These are phyloP conservation scores for Ceratocystis diversiconidia DNA, from an alignment of 2,329 filamentous ascomycete species.

Conservation along the genomic window DNA sequence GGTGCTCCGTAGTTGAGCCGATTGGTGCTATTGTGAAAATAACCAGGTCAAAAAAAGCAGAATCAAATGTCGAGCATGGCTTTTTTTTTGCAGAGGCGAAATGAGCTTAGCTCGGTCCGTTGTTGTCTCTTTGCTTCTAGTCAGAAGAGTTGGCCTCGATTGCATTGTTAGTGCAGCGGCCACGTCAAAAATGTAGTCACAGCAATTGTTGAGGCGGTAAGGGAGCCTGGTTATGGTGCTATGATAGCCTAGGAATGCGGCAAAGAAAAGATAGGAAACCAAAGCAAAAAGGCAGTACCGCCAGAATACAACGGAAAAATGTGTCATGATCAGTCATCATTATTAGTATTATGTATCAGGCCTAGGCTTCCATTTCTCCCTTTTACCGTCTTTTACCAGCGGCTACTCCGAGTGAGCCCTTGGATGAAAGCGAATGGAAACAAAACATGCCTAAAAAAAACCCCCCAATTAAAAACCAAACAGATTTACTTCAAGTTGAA, in stretches of 20 bases:
- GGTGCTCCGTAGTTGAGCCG: conserved; percentile 11
- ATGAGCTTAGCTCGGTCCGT: too few relatives aligned
- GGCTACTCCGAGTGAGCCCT: not conserved
- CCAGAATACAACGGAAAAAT: not conserved
- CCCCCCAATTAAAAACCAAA: not conserved
- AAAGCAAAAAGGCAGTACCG: not conserved
- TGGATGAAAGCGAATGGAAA: not conserved
- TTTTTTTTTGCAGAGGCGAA: too few relatives aligned
- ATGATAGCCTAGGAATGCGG: not conserved
- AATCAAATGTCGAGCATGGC: too few relatives aligned
- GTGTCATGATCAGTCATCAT: not conserved
- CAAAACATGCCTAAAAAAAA: not conserved
- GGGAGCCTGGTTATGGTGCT: not conserved
- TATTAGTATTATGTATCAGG: too few relatives aligned
- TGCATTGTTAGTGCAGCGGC: not conserved
- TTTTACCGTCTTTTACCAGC: not conserved
- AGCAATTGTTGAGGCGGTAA: not conserved
- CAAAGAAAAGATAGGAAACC: not conserved
- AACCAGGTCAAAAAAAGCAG: not conserved
- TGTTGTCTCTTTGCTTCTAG: too few relatives aligned
- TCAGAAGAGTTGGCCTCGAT: not conserved
- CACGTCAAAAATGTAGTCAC: not conserved
- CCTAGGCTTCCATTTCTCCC: not conserved
- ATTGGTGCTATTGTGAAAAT: not conserved
- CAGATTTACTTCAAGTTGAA: too few relatives aligned